Conservation (phyloP, 192 early-diverging fungal genomes). For the Mortierella alpina region DNA sequence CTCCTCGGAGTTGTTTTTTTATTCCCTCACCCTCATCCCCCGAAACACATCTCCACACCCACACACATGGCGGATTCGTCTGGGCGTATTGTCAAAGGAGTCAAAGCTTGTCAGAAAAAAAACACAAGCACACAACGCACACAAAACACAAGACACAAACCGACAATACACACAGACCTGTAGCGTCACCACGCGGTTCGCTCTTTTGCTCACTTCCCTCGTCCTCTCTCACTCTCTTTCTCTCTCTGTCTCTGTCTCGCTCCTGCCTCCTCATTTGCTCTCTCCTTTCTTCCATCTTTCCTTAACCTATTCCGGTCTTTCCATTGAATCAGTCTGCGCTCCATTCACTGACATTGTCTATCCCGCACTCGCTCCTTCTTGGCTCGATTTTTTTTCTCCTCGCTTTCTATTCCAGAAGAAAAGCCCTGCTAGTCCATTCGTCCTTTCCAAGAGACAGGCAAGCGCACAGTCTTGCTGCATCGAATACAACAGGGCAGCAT, state of each 20-base stretch:
- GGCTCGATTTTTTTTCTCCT: neutral
- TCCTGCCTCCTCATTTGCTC: neutral
- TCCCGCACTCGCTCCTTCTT: neutral
- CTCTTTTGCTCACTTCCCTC: neutral
- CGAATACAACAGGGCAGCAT: neutral
- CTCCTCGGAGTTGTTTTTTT: no score
- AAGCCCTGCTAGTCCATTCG: no score
- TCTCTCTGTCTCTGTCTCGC: neutral
- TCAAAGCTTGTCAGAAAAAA: no score
- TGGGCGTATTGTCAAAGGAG: no score
- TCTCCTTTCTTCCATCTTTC: neutral
- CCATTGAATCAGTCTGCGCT: neutral
- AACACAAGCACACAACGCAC: no score
- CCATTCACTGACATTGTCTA: neutral
- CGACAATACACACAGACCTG: no score
- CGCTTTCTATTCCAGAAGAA: neutral
- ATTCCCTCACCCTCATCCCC: no score
- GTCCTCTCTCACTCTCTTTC: neutral
- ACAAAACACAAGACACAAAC: neutral
- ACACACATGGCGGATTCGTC: no score
- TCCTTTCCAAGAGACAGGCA: no score
- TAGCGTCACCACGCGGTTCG: neutral
- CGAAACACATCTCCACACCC: no score
- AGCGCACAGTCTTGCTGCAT: neutral
- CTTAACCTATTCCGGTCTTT: neutral